Conservation (phyloP, 2,329 filamentous ascomycete genomes). For the Sphaerostilbella broomeana region DNA sequence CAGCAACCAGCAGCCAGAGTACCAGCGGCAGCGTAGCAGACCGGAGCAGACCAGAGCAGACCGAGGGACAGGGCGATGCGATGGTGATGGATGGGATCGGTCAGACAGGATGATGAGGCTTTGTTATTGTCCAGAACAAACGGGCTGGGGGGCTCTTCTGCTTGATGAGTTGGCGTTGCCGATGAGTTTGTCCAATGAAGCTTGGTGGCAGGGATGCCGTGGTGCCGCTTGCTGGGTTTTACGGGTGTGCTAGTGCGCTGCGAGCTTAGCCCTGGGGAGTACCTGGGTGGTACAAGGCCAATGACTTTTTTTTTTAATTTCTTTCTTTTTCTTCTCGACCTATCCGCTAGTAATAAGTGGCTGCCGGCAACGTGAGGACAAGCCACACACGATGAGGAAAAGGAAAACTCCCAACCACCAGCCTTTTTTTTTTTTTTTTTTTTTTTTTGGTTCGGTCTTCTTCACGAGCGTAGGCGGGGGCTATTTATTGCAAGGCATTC, state of each 20-base stretch:
- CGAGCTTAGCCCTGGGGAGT: neutral
- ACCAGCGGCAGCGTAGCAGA: too few relatives aligned
- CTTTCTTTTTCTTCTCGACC: neutral
- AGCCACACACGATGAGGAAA: too few relatives aligned
- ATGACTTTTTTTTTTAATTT: neutral
- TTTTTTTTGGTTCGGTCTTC: neutral
- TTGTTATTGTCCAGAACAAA: constrained; percentile 32
- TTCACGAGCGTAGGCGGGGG: neutral
- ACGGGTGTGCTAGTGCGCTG: constrained; percentile 12
- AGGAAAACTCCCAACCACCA: constrained; percentile 6
- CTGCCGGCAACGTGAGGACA: too few relatives aligned
- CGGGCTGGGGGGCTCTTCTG: constrained; percentile 17
- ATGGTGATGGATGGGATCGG: too few relatives aligned
- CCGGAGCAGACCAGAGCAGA: too few relatives aligned
- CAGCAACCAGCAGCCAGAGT: too few relatives aligned
- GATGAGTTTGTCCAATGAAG: constrained; percentile 31
- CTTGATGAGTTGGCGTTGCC: constrained; percentile 36
- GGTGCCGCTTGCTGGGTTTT: constrained; percentile 14
- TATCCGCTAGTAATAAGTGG: too few relatives aligned
- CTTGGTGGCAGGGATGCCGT: constrained; percentile 21
- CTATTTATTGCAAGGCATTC: too few relatives aligned
- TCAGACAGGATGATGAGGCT: constrained; percentile 18
- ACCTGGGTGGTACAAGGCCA: neutral
- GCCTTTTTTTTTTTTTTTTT: constrained; percentile 4
- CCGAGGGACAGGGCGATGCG: too few relatives aligned